A percentile compares a stretch with the other conserved stretches of the same genome.
Conservation (phyloP, 257 asterid species). For the Hygrophila difformis region DNA sequence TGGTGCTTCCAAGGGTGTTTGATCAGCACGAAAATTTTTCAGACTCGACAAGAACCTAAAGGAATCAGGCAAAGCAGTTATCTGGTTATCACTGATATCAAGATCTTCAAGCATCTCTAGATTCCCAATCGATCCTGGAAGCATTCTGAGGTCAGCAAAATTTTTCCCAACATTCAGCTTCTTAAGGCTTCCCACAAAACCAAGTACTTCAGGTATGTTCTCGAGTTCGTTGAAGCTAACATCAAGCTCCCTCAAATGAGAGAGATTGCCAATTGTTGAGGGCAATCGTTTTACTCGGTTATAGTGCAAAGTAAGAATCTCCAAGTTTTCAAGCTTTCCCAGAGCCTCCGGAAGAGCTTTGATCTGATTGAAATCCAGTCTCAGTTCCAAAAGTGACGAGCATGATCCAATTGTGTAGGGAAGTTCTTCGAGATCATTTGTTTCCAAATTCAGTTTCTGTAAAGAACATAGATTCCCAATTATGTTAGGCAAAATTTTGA, state of each 20-base stretch:
- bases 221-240: slow-evolving; percentile 83
- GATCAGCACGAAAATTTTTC: slow-evolving; percentile 43
- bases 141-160: slow-evolving; percentile 56
- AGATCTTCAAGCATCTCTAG: slow-evolving; percentile 71
- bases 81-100: slow-evolving; percentile 66
- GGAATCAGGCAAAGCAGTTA: slow-evolving; percentile 60
- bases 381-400: slow-evolving; percentile 52
- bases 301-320: slow-evolving; percentile 66
- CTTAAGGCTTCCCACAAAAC: slow-evolving; percentile 30
- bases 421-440: slow-evolving; percentile 70
- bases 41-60: slow-evolving; percentile 48
- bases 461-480: slow-evolving; percentile 47
- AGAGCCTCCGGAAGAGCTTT: slow-evolving; percentile 67
- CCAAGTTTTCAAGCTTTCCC: slow-evolving; percentile 50
- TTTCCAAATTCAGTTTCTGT: slow-evolving; percentile 43
- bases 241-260: slow-evolving; percentile 50
- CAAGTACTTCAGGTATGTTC: slow-evolving; percentile 55
- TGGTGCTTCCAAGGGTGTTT: slow-evolving; percentile 70
- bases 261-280: slow-evolving; percentile 48
- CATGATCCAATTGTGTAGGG: slow-evolving; percentile 67
- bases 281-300: slow-evolving; percentile 60
- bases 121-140: slow-evolving; percentile 66
- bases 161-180: slow-evolving; percentile 63
- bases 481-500: slow-evolving; percentile 42
- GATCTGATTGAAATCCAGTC: slow-evolving; percentile 67